phyloP scores from a whole-genome alignment of 2,329 filamentous ascomycete genomes.

The Stachybotrys echinatus region DNA sequence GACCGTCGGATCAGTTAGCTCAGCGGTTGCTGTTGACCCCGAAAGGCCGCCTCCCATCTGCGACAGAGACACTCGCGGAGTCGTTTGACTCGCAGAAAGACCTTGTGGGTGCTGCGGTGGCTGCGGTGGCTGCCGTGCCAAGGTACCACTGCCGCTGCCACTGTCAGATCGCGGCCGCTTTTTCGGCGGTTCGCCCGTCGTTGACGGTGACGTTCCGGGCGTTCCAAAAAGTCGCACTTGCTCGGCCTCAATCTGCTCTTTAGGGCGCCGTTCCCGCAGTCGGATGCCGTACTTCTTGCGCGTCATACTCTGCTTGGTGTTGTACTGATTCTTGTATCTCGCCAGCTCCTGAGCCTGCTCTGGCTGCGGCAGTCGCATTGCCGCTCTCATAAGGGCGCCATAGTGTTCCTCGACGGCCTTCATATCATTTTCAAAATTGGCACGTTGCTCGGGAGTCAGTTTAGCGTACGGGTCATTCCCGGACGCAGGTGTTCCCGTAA shows the following conservation, averaged over 20 bases:
- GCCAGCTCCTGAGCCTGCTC: constrained; percentile 27
- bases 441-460: constrained; percentile 24
- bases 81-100: constrained; percentile 1
- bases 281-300: constrained; percentile 54
- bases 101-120: constrained; percentile 7
- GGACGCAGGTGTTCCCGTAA: constrained; percentile 1
- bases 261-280: constrained; percentile 42
- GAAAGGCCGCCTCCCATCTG: constrained; percentile 27
- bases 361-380: constrained; percentile 29
- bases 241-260: constrained; percentile 38
- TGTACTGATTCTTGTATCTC: constrained; percentile 45
- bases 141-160: neutral
- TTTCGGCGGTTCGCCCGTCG: constrained; percentile 12
- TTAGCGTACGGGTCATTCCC: constrained; percentile 38
- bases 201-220: constrained; percentile 6
- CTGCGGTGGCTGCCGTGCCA: neutral
- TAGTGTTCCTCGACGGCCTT: constrained; percentile 26
- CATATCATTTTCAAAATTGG: constrained; percentile 22
- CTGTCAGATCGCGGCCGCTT: constrained; percentile 5
- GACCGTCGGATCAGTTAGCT: constrained; percentile 29
- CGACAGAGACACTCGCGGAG: constrained; percentile 20
- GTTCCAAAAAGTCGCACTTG: constrained; percentile 28
- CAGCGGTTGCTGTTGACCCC: constrained; percentile 28
- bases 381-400: constrained; percentile 35
- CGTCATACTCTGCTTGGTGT: constrained; percentile 51